A percentile compares a stretch with the other conserved stretches of the same genome.
Conservation (phyloP, 805 yeast genomes). For the Candida andamanensis region DNA sequence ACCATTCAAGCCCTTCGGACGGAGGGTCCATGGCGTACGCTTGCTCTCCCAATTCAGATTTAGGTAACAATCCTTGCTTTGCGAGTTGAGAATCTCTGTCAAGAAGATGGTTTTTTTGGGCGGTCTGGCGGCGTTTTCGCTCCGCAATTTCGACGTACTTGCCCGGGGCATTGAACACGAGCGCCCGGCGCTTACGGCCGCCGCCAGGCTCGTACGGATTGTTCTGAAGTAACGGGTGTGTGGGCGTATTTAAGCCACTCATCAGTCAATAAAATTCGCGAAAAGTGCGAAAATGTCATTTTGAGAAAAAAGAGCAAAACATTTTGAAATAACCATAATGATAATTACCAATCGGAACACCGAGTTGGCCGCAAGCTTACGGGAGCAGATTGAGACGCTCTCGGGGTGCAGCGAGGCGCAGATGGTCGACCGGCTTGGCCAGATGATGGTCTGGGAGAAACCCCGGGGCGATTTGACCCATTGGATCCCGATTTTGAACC, state of each 20-base stretch:
- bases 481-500: conserved; percentile 74
- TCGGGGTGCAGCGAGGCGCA: conserved; percentile 30
- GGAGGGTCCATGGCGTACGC: conserved; percentile 45
- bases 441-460: conserved; percentile 48
- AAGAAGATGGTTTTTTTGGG: too few species aligned
- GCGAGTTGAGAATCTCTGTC: too few species aligned
- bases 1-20: conserved; percentile 72
- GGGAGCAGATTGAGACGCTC: conserved; percentile 33
- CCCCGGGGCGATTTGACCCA: conserved; percentile 66
- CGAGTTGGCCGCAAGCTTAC: conserved; percentile 26
- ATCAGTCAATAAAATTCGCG: too few species aligned
- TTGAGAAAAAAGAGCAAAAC: too few species aligned
- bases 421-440: conserved; percentile 35
- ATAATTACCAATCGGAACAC: too few species aligned
- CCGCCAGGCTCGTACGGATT: conserved; percentile 11
- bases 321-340: too few species aligned
- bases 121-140: too few species aligned
- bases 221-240: conserved; percentile 32
- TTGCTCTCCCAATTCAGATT: conserved; percentile 52
- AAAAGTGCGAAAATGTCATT: too few species aligned
- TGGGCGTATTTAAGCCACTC: too few species aligned
- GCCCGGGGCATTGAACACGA: conserved; percentile 58
- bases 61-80: conserved; percentile 50
- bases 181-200: conserved; percentile 24
- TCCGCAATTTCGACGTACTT: conserved; percentile 55